These are phyloP conservation scores for Quercus ilex DNA, from an alignment of 306 rosid genomes.

Conservation along the genomic window DNA sequence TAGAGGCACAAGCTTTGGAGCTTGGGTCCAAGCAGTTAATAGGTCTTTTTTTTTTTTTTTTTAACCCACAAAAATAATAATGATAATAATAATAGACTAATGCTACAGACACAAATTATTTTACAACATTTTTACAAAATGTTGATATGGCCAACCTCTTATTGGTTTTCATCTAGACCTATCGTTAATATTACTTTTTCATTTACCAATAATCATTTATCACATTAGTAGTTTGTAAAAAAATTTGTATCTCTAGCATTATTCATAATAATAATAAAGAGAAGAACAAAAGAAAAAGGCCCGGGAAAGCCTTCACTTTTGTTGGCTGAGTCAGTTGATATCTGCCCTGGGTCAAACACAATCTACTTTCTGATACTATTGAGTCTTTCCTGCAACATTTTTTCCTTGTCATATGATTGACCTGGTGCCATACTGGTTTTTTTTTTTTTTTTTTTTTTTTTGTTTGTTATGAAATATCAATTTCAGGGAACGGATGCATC, in stretches of 20 bases:
- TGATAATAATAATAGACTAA: no score
- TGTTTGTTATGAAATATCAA: not conserved
- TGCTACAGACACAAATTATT: no score
- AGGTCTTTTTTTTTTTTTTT: not conserved
- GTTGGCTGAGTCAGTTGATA: not conserved
- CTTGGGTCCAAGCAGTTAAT: not conserved
- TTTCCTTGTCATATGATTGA: not conserved
- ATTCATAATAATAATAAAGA: not conserved
- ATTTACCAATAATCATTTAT: no score
- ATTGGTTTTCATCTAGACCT: no score
- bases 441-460: no score
- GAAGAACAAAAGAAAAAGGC: not conserved
- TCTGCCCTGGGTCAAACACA: not conserved
- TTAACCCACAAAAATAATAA: no score
- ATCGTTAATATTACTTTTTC: no score
- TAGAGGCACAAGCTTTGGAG: not conserved
- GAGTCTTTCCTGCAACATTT: not conserved
- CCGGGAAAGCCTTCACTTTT: not conserved
- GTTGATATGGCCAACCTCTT: no score
- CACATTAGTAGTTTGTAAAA: no score
- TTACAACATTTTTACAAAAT: no score
- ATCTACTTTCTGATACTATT: not conserved
- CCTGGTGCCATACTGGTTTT: not conserved
- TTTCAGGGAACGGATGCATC: slow-evolving; percentile 91
- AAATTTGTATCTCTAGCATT: no score